Conservation (phyloP, 1,284 basidiomycete genomes). For the Trametes pubescens region DNA sequence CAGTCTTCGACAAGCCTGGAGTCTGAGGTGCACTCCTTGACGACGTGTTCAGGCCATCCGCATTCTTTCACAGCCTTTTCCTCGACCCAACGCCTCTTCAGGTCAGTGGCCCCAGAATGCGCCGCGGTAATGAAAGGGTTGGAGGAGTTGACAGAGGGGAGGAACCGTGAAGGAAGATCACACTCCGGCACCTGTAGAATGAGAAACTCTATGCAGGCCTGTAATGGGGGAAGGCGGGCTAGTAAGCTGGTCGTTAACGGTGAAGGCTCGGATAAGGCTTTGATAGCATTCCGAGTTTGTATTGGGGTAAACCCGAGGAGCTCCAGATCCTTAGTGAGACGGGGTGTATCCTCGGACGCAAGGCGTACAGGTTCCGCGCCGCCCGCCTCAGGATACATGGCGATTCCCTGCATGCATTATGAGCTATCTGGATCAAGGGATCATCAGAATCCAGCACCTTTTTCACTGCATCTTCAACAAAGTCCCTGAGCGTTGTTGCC, state of each 20-base stretch:
- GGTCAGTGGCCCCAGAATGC: conserved; percentile 66
- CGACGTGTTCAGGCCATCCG: conserved; percentile 82
- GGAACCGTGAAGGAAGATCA: conserved; percentile 73
- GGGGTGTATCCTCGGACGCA: conserved; percentile 52
- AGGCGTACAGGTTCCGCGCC: conserved; percentile 56
- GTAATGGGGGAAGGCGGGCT: conserved; percentile 56
- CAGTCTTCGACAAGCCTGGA: conserved; percentile 53
- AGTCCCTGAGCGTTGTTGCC: conserved; percentile 78
- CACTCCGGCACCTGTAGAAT: conserved; percentile 82
- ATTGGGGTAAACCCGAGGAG: conserved; percentile 62
- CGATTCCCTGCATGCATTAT: conserved; percentile 51
- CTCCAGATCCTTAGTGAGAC: conserved; percentile 55
- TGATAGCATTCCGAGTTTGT: conserved; percentile 59
- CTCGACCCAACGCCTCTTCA: conserved; percentile 84
- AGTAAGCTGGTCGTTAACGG: conserved; percentile 60
- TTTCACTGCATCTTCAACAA: conserved; percentile 86
- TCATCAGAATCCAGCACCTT: conserved; percentile 54
- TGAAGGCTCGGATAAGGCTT: conserved; percentile 63
- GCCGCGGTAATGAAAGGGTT: conserved; percentile 70
- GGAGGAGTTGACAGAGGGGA: conserved; percentile 70
- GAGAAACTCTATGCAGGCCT: conserved; percentile 80
- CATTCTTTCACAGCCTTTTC: conserved; percentile 86
- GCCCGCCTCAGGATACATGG: conserved; percentile 60
- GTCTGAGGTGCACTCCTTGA: conserved; percentile 61
- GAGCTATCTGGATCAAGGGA: conserved; percentile 1